Percentiles rank a stretch among this genome's conserved stretches.
phyloP scores from a whole-genome alignment of 2,329 filamentous ascomycete species.

The Alternaria sp. region DNA sequence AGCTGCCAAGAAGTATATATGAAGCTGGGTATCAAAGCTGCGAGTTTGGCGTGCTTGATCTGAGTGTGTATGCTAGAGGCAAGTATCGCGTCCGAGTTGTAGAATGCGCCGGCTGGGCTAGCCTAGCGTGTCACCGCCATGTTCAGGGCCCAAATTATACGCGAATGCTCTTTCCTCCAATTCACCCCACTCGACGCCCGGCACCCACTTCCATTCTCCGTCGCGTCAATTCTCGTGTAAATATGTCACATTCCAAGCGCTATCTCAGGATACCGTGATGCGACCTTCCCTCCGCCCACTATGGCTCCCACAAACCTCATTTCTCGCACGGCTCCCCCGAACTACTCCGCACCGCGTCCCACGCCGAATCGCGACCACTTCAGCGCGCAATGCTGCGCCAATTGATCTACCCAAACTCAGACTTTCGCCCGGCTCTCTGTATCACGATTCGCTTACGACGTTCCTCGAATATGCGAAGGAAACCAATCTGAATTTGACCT shows the following conservation, averaged over 20 bases:
- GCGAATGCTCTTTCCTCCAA: slow-evolving; percentile 16
- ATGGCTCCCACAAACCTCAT: slow-evolving; percentile 26
- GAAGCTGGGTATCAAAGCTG: too few species aligned
- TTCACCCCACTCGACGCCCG: slow-evolving; percentile 2
- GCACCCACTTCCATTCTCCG: not conserved
- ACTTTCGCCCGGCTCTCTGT: slow-evolving; percentile 38
- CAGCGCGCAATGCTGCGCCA: slow-evolving; percentile 28
- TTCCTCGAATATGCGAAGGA: slow-evolving; percentile 70
- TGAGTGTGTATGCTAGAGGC: not conserved
- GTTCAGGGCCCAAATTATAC: slow-evolving; percentile 19
- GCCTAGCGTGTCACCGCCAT: slow-evolving; percentile 13
- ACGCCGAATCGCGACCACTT: slow-evolving; percentile 38
- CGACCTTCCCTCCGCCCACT: slow-evolving; percentile 28
- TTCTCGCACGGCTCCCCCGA: slow-evolving; percentile 31
- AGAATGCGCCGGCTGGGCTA: slow-evolving; percentile 24
- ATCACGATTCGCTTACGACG: slow-evolving; percentile 68
- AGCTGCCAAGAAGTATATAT: not conserved
- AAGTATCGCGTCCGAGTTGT: slow-evolving; percentile 5
- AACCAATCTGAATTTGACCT: slow-evolving; percentile 60
- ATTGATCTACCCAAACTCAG: slow-evolving; percentile 36
- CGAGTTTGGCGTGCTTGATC: not conserved
- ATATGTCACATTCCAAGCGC: slow-evolving; percentile 24
- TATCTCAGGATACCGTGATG: slow-evolving; percentile 30
- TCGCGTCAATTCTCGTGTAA: slow-evolving; percentile 15
- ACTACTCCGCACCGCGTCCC: slow-evolving; percentile 30